phyloP scores from a whole-genome alignment of 768 basidiomycete genomes.

The Mycena polygramma region DNA sequence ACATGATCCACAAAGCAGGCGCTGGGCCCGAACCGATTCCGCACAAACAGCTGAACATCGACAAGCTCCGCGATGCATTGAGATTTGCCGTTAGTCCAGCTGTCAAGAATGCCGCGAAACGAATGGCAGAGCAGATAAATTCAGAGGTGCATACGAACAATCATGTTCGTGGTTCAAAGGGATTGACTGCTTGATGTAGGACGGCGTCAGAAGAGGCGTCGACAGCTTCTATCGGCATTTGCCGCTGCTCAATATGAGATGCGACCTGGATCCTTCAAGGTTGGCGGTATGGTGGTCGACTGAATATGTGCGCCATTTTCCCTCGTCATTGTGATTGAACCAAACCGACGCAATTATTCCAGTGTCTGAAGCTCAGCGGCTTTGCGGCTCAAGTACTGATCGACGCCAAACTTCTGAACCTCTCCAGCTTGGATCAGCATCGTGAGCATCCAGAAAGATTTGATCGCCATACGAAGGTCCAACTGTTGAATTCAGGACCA shows the following conservation, averaged over 20 bases:
- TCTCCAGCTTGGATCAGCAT: slow-evolving; percentile 62
- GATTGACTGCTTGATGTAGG: slow-evolving; percentile 44
- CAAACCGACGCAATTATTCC: not conserved
- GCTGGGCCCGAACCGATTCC: slow-evolving; percentile 74
- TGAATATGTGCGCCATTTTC: slow-evolving; percentile 52
- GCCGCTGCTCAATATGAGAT: slow-evolving; percentile 73
- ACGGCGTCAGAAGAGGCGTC: slow-evolving; percentile 62
- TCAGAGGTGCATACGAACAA: slow-evolving; percentile 54
- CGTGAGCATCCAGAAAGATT: slow-evolving; percentile 62
- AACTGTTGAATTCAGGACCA: slow-evolving; percentile 45
- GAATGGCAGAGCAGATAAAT: slow-evolving; percentile 64
- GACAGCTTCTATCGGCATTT: slow-evolving; percentile 72
- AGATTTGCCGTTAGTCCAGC: slow-evolving; percentile 58
- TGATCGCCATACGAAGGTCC: not conserved
- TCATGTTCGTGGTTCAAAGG: not conserved
- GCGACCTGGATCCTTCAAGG: slow-evolving; percentile 65
- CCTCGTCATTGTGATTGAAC: not conserved
- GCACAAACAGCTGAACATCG: slow-evolving; percentile 61
- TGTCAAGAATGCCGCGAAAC: slow-evolving; percentile 62
- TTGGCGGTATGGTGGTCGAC: slow-evolving; percentile 73
- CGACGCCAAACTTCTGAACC: slow-evolving; percentile 58
- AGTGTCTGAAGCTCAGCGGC: slow-evolving; percentile 66
- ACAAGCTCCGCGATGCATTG: slow-evolving; percentile 68
- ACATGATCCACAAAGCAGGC: slow-evolving; percentile 71
- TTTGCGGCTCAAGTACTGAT: slow-evolving; percentile 66